Conservation (phyloP, 2,329 filamentous ascomycete genomes). For the Sporothrix mexicana region DNA sequence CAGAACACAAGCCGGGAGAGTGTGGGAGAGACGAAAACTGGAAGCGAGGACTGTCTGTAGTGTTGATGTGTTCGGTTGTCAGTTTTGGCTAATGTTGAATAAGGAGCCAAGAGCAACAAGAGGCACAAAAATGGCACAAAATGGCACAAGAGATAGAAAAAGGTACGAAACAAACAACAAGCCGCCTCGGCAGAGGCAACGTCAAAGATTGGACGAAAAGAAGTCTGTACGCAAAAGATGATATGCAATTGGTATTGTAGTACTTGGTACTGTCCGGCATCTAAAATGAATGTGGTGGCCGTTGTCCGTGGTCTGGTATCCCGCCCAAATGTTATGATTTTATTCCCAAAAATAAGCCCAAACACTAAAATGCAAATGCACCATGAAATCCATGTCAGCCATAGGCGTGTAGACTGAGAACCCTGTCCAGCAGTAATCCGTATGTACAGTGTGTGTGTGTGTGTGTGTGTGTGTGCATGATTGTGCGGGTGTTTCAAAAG, state of each 20-base stretch:
- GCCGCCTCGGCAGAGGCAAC: constrained; percentile 12
- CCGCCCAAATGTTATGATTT: not conserved
- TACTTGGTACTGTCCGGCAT: not conserved
- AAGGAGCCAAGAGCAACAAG: constrained; percentile 1
- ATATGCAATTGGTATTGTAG: too few relatives aligned
- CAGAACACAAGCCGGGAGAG: not conserved
- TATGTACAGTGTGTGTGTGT: not conserved
- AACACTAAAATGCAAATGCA: too few relatives aligned
- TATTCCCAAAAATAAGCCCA: too few relatives aligned
- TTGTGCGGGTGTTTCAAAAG: not conserved
- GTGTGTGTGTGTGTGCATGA: not conserved
- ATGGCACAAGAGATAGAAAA: not conserved
- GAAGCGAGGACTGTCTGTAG: not conserved
- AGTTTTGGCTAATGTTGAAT: constrained; percentile 9
- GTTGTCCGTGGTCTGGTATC: not conserved
- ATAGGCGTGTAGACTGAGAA: not conserved
- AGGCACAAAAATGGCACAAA: not conserved
- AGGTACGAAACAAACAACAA: not conserved
- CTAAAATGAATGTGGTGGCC: constrained; percentile 2
- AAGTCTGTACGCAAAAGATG: too few relatives aligned
- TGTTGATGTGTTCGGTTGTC: not conserved
- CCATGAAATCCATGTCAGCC: not conserved
- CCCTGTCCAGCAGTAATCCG: constrained; percentile 18
- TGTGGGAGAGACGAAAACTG: not conserved
- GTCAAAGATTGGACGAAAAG: not conserved